Base-by-base conservation (phyloP, 306 rosid species). In the Acacia confusa region DNA sequence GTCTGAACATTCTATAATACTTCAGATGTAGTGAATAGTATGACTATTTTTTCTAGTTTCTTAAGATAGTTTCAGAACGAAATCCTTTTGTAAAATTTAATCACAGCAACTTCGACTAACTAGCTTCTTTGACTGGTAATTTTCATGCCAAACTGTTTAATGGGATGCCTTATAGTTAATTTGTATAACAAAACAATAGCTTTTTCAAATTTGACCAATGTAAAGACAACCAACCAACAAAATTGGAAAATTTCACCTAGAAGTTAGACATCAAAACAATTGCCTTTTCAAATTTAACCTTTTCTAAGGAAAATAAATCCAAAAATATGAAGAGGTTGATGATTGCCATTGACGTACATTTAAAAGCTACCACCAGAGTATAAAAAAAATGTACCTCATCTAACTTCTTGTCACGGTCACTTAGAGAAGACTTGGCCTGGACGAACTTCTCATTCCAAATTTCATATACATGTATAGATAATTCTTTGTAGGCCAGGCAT, bases 361-460 rank as follows among this genome's bases (percentile, higher is more conserved):
- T 61, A 55, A 50, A 75, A 38, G 81, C 82, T 38, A 53, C 66
- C 28, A 53, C 66, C 28, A 63, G 8, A 40, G 41, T 44, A 55
- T 10, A 67, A 80, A 72, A 72, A 66, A 83, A 78, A 32, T 43
- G 78, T 86, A 93, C 99, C 99, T 93, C 98, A 24, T 95, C 98
- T 88, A 93, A 88, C 87, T 95, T 95, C 92, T 90, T 93, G 84
- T 95, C 99, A 77, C 99, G 99, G 72, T 95, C 97, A 81, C 86
- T 91, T 53, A 95, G 84, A 82, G 96, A 84, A 78, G 99, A 95
- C 87, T 95, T 95, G 70, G 98, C 99, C 85, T 92, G 96, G 84
- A 95, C 87, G 79, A 89, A 95, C 87, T 89, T 92, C 86, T 93
- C 99, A 72, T 95, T 95, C 98, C 99, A 93, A 83, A 90, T 92